Evolutionary conservation across 2,329 filamentous ascomycete genomes (phyloP), one percentile per base, ranked within the genome.

Genomic region (Escovopsis weberi): DNA sequence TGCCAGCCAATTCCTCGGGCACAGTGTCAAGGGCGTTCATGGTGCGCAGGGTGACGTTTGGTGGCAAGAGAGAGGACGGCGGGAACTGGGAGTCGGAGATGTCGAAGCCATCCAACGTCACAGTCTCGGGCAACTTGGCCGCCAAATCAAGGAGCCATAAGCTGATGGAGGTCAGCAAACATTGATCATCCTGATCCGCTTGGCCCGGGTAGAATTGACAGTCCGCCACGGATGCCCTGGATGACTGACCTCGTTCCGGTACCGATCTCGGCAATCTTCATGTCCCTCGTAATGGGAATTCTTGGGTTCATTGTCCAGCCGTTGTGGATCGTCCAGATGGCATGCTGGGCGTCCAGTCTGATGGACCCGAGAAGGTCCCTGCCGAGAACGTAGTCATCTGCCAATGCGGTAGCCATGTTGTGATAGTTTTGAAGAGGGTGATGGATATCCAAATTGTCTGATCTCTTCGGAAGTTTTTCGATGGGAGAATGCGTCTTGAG

Each of bases 221-320:
- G 23, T 23, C 23, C 23, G 2, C 23, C 23, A 23, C 4, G 23
- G 23, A 4, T 23, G 4, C 23, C 23, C 23, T 4, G 23, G 4
- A 6, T 4, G 23, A 23, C 40, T 10, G 9, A 43, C 40, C 33
- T 38, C 11, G 43, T 45, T 19, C 40, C 41, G 4, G 37, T 43
- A n/a, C 41, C 43, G 3, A 45, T 45, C 12, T 43, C 43, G 28
- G 37, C 43, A 33, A 46, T 44, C 18, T 37, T 43, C 4, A 39
- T 39, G 18, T 41, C 36, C 8, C 26, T 15, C 4, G 7, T 11
- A 26, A 45, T 34, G 5, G 33, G 33, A 18, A 45, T 43, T 23
- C 33, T 28, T 7, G 43, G 41, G 23, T 45, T 23, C 4, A 43
- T 37, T 4, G 38, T 43, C 26, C 36, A 45, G 23, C 44, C 41